These are phyloP conservation scores for Deakozyma indianensis DNA, from an alignment of 805 yeast species.

Conservation along the genomic window DNA sequence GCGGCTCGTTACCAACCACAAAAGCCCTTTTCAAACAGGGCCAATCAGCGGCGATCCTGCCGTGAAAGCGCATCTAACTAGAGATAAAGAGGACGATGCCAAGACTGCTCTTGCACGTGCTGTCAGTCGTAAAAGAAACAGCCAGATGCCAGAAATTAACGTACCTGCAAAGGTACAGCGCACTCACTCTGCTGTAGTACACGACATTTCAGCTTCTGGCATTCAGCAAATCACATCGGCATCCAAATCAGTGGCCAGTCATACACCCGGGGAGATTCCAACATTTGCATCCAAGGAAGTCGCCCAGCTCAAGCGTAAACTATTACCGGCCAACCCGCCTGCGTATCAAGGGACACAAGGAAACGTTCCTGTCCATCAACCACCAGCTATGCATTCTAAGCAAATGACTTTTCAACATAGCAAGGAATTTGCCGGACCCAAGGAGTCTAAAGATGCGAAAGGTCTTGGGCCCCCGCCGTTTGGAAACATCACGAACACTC, in stretches of 20 bases:
- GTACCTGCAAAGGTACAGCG: constrained; percentile 1
- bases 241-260: not conserved
- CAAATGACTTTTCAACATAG: not conserved
- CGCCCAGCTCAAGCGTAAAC: not conserved
- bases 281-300: constrained; percentile 1
- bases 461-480: not conserved
- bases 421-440: not conserved
- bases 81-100: constrained; percentile 2
- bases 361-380: not conserved
- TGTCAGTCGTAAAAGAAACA: constrained; percentile 3
- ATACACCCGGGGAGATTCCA: not conserved
- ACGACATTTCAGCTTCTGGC: constrained; percentile 51
- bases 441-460: not conserved
- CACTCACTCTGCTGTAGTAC: constrained; percentile 17
- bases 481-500: not conserved
- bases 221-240: constrained; percentile 23
- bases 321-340: not conserved
- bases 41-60: not conserved
- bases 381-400: not conserved
- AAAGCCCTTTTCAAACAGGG: constrained; percentile 59
- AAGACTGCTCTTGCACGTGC: constrained; percentile 3
- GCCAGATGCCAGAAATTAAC: constrained; percentile 8
- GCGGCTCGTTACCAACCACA: constrained; percentile 54
- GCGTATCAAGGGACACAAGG: not conserved
- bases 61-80: not conserved